These are phyloP conservation scores for Melanopsichium pennsylvanicum DNA, from an alignment of 1,284 basidiomycete species.

Conservation along the genomic window DNA sequence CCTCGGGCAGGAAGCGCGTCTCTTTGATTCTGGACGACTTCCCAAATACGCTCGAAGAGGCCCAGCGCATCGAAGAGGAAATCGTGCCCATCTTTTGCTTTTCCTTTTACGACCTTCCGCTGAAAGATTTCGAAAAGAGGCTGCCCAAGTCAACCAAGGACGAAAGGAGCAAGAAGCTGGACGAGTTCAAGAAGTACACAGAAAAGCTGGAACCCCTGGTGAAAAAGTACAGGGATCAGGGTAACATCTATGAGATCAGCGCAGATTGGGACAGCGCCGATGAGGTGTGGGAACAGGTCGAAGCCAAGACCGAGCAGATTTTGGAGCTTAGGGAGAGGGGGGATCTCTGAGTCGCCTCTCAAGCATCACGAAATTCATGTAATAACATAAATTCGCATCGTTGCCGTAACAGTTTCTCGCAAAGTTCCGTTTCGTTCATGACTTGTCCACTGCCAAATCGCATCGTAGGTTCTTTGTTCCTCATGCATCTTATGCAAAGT, in stretches of 20 bases:
- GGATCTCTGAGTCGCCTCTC: constrained; percentile 7
- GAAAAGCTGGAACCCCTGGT: constrained; percentile 27
- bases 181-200: constrained; percentile 31
- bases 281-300: constrained; percentile 61
- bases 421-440: no score
- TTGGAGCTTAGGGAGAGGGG: constrained; percentile 30
- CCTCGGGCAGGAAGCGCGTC: constrained; percentile 10
- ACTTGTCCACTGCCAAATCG: no score
- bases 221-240: constrained; percentile 43
- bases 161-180: constrained; percentile 20
- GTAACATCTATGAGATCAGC: constrained; percentile 57
- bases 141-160: constrained; percentile 15
- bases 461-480: no score
- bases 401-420: no score
- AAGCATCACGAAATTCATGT: no score
- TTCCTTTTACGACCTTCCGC: constrained; percentile 51
- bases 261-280: constrained; percentile 55
- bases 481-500: no score
- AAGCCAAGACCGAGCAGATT: constrained; percentile 53
- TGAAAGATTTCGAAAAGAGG: constrained; percentile 34
- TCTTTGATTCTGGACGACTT: constrained; percentile 50
- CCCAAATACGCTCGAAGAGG: constrained; percentile 40
- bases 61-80: constrained; percentile 37
- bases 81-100: constrained; percentile 51
- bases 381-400: no score